phyloP scores from a whole-genome alignment of 2,329 filamentous ascomycete genomes.

The Fusarium nematophilum region DNA sequence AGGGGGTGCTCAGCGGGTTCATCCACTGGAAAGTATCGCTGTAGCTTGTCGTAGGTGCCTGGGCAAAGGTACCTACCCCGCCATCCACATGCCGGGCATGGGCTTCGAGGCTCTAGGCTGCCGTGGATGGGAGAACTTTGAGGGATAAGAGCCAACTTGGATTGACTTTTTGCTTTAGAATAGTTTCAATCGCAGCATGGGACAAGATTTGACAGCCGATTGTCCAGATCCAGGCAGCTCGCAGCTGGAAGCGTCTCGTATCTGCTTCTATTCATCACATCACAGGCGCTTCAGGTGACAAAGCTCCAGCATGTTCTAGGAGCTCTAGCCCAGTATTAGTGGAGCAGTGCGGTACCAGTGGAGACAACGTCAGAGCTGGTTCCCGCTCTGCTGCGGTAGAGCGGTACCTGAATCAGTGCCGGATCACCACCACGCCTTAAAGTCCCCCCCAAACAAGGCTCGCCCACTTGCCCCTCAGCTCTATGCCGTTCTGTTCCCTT shows the following conservation, averaged over 20 bases:
- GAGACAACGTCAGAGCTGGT: conserved; percentile 36
- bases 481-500: conserved; percentile 54
- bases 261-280: background rate
- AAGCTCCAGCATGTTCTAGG: conserved; percentile 38
- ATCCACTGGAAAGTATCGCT: conserved; percentile 22
- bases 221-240: background rate
- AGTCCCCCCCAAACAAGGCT: conserved; percentile 34
- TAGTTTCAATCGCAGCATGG: background rate
- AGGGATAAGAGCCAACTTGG: background rate
- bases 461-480: conserved; percentile 29
- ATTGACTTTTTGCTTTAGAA: background rate
- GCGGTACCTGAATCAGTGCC: background rate
- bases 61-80: conserved; percentile 27
- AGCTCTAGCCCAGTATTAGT: conserved; percentile 39
- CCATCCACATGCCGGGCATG: conserved; percentile 33
- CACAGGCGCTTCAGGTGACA: conserved; percentile 16
- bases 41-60: conserved; percentile 13
- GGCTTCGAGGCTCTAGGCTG: conserved; percentile 21
- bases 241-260: conserved; percentile 17
- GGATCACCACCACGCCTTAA: background rate
- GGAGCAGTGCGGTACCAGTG: conserved; percentile 26
- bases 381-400: conserved; percentile 12
- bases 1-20: background rate
- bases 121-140: background rate
- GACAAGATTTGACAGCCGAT: background rate